Percentiles rank a stretch among this genome's conserved stretches.
These are phyloP conservation scores for Auricularia auricula-judae DNA, from an alignment of 768 basidiomycete genomes.

Conservation along the genomic window DNA sequence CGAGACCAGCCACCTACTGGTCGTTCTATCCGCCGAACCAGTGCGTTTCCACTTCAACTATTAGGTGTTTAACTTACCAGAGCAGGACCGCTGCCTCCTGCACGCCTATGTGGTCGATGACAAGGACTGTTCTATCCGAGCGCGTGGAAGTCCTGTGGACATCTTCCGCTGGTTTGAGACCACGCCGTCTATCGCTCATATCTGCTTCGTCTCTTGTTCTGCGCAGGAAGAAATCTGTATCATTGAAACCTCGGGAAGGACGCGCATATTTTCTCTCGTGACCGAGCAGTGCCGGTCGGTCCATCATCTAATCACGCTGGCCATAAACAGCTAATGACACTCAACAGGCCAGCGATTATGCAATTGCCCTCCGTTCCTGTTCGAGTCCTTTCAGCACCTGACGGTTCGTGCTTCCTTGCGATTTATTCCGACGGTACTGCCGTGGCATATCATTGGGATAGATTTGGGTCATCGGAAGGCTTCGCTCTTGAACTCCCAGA, in stretches of 20 bases:
- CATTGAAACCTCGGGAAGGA: conserved; percentile 31
- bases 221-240: conserved; percentile 43
- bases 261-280: conserved; percentile 42
- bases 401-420: conserved; percentile 41
- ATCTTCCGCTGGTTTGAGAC: conserved; percentile 33
- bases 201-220: conserved; percentile 28
- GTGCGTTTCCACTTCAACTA: neutral
- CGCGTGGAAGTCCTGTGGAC: conserved; percentile 28
- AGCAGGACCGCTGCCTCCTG: conserved; percentile 18
- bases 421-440: conserved; percentile 14
- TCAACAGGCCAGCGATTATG: conserved; percentile 34
- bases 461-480: conserved; percentile 41
- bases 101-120: conserved; percentile 41
- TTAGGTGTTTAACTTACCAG: neutral
- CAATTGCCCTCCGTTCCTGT: conserved; percentile 25
- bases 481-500: conserved; percentile 25
- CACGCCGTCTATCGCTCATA: conserved; percentile 18
- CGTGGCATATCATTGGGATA: conserved; percentile 41
- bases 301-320: neutral
- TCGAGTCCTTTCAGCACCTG: conserved; percentile 36
- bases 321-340: too few species aligned
- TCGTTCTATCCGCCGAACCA: conserved; percentile 5
- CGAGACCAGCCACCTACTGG: conserved; percentile 38
- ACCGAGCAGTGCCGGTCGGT: conserved; percentile 42
- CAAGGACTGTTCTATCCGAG: conserved; percentile 27